Evolutionary conservation across 768 basidiomycete genomes (phyloP).

Genomic region (Mycena belliarum): DNA sequence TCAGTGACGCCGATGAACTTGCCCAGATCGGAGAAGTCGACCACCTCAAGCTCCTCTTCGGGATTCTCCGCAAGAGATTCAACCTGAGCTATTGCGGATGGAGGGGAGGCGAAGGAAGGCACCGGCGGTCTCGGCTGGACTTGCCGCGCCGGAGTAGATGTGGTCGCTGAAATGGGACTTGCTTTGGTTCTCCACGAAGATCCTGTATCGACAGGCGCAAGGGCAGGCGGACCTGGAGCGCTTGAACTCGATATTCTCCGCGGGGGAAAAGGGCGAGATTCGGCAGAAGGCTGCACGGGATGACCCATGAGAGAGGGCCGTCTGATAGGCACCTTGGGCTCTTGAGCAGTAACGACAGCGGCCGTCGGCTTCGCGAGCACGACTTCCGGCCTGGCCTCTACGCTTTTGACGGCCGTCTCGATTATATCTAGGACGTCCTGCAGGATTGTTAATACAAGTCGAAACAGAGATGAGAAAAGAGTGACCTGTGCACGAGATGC

Average conservation of each 20-base stretch:
- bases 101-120: conserved; percentile 28
- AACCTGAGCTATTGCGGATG: conserved; percentile 41
- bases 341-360: not conserved
- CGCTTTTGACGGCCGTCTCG: conserved; percentile 16
- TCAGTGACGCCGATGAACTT: conserved; percentile 58
- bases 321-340: conserved; percentile 2
- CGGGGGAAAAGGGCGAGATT: conserved; percentile 28
- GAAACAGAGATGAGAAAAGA: not conserved
- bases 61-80: conserved; percentile 46
- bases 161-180: conserved; percentile 29
- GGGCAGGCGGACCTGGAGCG: conserved; percentile 28
- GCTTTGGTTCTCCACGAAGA: conserved; percentile 66
- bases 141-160: conserved; percentile 33
- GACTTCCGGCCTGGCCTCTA: conserved; percentile 4
- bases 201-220: conserved; percentile 40
- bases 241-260: conserved; percentile 30
- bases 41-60: conserved; percentile 71
- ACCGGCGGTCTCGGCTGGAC: conserved; percentile 22
- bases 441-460: not conserved
- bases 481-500: conserved; percentile 13
- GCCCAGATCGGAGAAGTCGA: conserved; percentile 78
- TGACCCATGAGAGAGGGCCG: conserved; percentile 13
- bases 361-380: not conserved
- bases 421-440: conserved; percentile 23
- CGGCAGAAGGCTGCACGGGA: conserved; percentile 28